These are phyloP conservation scores for Sequoia sempervirens DNA, from an alignment of 75 land plant genomes.

Conservation along the genomic window DNA sequence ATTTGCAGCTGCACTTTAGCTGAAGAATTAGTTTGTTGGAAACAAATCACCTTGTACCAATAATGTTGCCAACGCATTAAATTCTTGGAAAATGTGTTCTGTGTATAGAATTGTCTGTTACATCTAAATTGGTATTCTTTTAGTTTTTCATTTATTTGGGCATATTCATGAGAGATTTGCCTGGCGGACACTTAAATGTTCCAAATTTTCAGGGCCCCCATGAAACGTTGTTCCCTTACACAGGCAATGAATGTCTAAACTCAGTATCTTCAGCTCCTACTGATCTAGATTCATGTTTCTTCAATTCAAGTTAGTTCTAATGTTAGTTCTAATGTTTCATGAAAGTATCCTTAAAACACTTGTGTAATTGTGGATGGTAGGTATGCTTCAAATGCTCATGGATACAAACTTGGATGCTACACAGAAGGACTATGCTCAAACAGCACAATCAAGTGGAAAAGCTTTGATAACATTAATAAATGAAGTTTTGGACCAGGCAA, in stretches of 20 bases:
- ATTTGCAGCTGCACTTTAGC: not conserved
- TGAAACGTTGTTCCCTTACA: not conserved
- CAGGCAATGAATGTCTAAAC: not conserved
- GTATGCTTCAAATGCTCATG: constrained; percentile 86
- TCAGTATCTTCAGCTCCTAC: not conserved
- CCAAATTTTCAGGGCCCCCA: not conserved
- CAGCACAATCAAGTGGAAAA: constrained; percentile 85
- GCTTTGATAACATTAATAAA: constrained; percentile 80
- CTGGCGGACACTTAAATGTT: not conserved
- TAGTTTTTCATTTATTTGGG: not conserved
- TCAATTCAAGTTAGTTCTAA: not conserved
- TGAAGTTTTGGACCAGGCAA: constrained; percentile 89
- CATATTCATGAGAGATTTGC: not conserved
- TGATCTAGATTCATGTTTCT: not conserved
- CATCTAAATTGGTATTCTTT: not conserved
- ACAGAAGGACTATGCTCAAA: constrained; percentile 77
- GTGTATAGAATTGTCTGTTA: not conserved
- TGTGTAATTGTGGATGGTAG: constrained; percentile 23
- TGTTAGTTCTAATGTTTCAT: not conserved
- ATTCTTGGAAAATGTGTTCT: not conserved
- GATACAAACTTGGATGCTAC: constrained; percentile 75
- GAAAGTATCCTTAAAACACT: not conserved
- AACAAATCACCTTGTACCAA: not conserved
- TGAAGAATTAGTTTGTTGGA: not conserved
- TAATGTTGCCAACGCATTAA: not conserved